Evolutionary conservation across 345 rosid genomes (phyloP).

Genomic region (Eucalyptus tenuipes): DNA sequence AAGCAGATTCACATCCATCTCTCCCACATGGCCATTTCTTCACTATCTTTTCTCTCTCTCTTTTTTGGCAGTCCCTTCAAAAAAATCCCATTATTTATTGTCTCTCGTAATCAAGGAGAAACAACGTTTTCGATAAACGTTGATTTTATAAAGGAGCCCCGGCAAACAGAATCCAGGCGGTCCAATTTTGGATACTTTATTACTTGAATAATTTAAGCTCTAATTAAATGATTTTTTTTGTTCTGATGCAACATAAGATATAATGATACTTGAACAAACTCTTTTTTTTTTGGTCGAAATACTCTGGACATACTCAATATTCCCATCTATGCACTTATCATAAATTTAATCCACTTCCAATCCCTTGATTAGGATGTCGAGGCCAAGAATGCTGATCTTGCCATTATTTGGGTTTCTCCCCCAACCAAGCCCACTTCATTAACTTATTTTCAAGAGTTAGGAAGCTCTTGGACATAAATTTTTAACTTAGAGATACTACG

Average conservation of each 20-base stretch:
- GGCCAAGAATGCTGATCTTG: neutral
- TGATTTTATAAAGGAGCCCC: rapidly evolving
- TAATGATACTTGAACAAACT: neutral
- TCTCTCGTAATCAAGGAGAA: neutral
- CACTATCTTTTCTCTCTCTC: too few species aligned
- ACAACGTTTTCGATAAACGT: neutral
- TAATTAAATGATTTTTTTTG: neutral
- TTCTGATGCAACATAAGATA: neutral
- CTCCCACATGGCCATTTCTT: too few species aligned
- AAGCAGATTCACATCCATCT: too few species aligned
- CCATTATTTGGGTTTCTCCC: neutral
- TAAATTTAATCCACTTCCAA: neutral
- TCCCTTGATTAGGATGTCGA: neutral
- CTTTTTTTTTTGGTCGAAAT: too few species aligned
- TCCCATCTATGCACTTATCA: neutral
- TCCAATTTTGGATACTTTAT: neutral
- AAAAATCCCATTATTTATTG: neutral
- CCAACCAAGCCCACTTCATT: neutral
- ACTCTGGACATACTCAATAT: neutral
- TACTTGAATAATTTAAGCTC: neutral
- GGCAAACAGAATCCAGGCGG: neutral
- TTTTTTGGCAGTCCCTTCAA: neutral
- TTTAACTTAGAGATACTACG: neutral
- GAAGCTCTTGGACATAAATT: neutral
- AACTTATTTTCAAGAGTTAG: neutral